Percentiles rank a stretch among this genome's conserved stretches.
phyloP scores from a whole-genome alignment of 768 basidiomycete genomes.

The Russula earlei region DNA sequence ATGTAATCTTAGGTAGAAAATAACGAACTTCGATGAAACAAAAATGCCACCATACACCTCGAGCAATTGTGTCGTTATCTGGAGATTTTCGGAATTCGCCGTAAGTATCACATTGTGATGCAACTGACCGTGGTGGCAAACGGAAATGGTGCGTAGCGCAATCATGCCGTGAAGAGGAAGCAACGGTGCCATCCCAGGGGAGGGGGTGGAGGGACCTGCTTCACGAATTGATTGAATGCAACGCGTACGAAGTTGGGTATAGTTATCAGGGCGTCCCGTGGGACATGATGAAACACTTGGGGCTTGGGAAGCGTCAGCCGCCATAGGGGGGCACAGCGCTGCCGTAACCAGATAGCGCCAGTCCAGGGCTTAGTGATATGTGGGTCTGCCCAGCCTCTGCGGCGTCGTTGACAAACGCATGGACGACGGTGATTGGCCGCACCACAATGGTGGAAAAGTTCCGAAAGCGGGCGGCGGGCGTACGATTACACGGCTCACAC shows the following conservation, averaged over 20 bases:
- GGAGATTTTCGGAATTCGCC: background rate
- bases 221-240: conserved; percentile 9
- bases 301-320: conserved; percentile 7
- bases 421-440: conserved; percentile 11
- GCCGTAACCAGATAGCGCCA: conserved; percentile 10
- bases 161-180: conserved; percentile 12
- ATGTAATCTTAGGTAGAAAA: conserved; percentile 22
- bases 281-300: conserved; percentile 13
- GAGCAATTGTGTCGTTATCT: background rate
- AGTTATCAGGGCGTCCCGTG: background rate
- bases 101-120: background rate
- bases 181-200: background rate
- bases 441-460: conserved; percentile 11
- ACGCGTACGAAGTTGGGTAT: background rate
- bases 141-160: background rate
- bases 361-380: conserved; percentile 13
- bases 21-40: conserved; percentile 19
- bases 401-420: conserved; percentile 12
- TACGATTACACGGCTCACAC: conserved; percentile 1
- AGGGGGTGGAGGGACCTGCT: background rate
- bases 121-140: conserved; percentile 1
- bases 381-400: conserved; percentile 15
- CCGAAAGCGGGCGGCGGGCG: conserved; percentile 8
- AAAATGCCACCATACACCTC: background rate
- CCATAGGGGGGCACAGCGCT: conserved; percentile 10